Evolutionary conservation across 1,139 yeast species (phyloP), one percentile per base, ranked within the genome.

Genomic region (Candida sp.): DNA sequence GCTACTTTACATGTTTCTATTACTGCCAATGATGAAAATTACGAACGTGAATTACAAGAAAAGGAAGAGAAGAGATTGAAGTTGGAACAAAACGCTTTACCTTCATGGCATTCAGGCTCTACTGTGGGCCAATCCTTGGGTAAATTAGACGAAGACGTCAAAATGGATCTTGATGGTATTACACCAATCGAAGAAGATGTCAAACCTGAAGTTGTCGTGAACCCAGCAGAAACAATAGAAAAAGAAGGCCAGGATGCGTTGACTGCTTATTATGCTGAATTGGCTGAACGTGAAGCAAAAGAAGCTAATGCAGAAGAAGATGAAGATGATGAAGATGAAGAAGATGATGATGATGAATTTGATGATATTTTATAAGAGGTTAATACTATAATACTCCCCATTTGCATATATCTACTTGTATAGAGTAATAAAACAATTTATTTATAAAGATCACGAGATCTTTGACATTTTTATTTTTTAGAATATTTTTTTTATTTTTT

Each of bases 31-130:
- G 95, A 87, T 60, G 97, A 90, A 58, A 82, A 83, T 49, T 79
- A 81, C 51, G 83, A 78, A 55, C 73, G 79, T 45, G 90, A 84
- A 57, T 75, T 79, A 53, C 77, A 75, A 60, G 87, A 80, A 52
- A 77, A 80, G 58, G 91, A 84, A 54, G 80, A 75, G 77, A 82
- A 73, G 81, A 83, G 76, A 50, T 77, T 72, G 51, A 87, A 85
- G 61, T 79, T 91, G 60, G 87, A 87, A 59, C 97, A 91, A 63
- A 93, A 95, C 61, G 97, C 97, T 2, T 74, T 93, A 53, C 99
- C 99, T 8, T 84, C 95, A 22, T 93, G 99, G 99, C 97, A 93
- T 61, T 79, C 86, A 52, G 84, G 84, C 53, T 83, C 95, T 56
- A 90, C 99, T 1, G 95, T 93, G 50, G 97, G 96, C 36, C 64